Base-by-base conservation (phyloP, 768 basidiomycete species). In the Bullera alba region DNA sequence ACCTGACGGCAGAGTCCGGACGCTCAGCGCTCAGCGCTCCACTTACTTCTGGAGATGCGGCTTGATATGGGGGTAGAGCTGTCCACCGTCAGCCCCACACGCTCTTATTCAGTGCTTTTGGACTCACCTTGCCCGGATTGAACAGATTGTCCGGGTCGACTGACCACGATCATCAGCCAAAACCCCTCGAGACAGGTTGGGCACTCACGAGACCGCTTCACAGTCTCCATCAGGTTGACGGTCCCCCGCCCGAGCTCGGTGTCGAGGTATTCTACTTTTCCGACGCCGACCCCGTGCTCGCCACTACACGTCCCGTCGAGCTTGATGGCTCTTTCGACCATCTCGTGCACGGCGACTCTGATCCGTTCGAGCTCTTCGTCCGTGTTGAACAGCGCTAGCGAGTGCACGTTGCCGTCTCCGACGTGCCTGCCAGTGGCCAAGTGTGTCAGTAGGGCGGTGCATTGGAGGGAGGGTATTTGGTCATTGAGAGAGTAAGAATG, bases 261-360 rank as follows among this genome's bases (percentile, higher is more conserved):
- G 16, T 75, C 69, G 2, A 96, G 79, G 70, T 87, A 93, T 62
- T 85, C 80, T 60, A 81, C 84, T 75, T 91, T 91, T 8, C 88
- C 88, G 5, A 90, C 72, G 1, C 89, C 88, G 14, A 91, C 84
- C 0, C 88, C 88, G 68, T 91, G 88, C 69, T 91, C 87, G 7
- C 75, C 76, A 1, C 74, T 74, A 57, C 75, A 77, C 2, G 76
- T 76, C 0, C 76, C 76, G 16, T 73, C 76, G 7, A 76, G 59
- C 17, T 61, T 53, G 44, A 75, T 75, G 2, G 75, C 76, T 7
- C 75, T 60, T 37, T 75, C 66, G 7, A 77, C 73, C 64, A 74
- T 73, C 19, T 61, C 61, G 26, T 73, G 71, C 2, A 73, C 73
- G 1, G 67, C 69, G 15, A 60, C 61, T 38, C 58, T 51, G 34